phyloP scores from a whole-genome alignment of 345 rosid genomes.

The Dovyalis caffra region DNA sequence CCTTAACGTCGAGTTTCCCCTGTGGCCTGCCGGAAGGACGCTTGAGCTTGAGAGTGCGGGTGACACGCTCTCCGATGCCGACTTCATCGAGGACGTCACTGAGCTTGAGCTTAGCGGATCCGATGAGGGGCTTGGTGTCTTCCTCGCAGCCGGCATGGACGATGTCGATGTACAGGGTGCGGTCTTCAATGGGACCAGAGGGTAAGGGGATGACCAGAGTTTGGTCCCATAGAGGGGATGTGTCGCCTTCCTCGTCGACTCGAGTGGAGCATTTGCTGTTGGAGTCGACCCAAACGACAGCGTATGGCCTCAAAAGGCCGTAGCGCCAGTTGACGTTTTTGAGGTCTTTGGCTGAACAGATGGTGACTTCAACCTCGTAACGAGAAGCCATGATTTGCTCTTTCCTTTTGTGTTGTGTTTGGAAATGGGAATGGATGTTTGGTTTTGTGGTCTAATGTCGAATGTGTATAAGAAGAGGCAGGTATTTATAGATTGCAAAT shows the following conservation, averaged over 20 bases:
- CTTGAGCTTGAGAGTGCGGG: constrained; percentile 52
- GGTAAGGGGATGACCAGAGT: constrained; percentile 48
- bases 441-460: too few relatives aligned
- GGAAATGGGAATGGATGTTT: background rate
- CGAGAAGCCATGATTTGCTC: constrained; percentile 33
- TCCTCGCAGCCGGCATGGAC: constrained; percentile 70
- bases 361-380: constrained; percentile 50
- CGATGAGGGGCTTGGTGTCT: constrained; percentile 73
- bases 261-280: constrained; percentile 48
- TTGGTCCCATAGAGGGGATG: constrained; percentile 62
- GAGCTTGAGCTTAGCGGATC: constrained; percentile 64
- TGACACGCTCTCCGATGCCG: constrained; percentile 42
- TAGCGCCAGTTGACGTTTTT: constrained; percentile 92
- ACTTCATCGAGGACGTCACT: constrained; percentile 56
- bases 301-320: constrained; percentile 63
- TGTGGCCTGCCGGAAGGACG: constrained; percentile 94
- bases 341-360: constrained; percentile 63
- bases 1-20: constrained; percentile 64
- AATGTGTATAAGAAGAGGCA: too few relatives aligned
- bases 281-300: constrained; percentile 72
- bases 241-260: constrained; percentile 66
- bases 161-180: constrained; percentile 55
- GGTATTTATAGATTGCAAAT: too few relatives aligned
- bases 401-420: background rate
- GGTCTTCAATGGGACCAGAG: constrained; percentile 39